Base-by-base conservation (phyloP, 2,329 filamentous ascomycete genomes). In the Penicillium sp. region DNA sequence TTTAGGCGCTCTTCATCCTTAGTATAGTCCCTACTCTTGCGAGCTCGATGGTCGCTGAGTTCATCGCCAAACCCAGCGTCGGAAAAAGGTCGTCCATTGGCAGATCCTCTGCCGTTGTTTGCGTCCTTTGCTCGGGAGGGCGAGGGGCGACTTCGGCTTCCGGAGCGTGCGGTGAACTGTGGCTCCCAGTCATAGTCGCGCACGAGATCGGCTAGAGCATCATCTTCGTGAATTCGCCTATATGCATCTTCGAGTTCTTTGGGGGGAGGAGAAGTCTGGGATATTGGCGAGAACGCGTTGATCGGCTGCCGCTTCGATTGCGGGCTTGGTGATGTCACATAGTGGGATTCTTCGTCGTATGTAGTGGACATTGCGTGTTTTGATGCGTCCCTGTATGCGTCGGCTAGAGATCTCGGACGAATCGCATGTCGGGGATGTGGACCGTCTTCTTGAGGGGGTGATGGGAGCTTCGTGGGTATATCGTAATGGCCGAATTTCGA, bases 221-320 rank as follows among this genome's bases (percentile, higher is more conserved):
- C 70, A 36, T 71, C 73, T 41, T 75, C 72, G 17, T 73, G 67
- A 50, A 76, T 76, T 56, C 67, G 67, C 46, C 66, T 66, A 57
- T 78, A 78, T 5, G 67, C 63, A 44, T 78, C 75, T 11, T 63
- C 63, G 9, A 75, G 56, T 47, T 74, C 76, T 28, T 65, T 65
- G 16, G 74, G 75, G 2, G 76, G 74, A 40, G 72, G 76, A 5
- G 72, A 71, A 17, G 61, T 57, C 37, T 67, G 61, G 11, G 64
- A 73, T 14, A 68, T 63, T 2, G 74, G 72, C 11, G 72, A 76
- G 22, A 61, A 62, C 28, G 56, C 52, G 54, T 62, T 58, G 38
- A 61, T 46, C 9, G 58, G 62, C 22, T 65, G 64, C 30, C 64
- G 67, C 48, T 63, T 63, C 44, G 56, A 65, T 30, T 58, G 67